Evolutionary conservation across 257 asterid species (phyloP).

Genomic region (Capsicum baccatum): DNA sequence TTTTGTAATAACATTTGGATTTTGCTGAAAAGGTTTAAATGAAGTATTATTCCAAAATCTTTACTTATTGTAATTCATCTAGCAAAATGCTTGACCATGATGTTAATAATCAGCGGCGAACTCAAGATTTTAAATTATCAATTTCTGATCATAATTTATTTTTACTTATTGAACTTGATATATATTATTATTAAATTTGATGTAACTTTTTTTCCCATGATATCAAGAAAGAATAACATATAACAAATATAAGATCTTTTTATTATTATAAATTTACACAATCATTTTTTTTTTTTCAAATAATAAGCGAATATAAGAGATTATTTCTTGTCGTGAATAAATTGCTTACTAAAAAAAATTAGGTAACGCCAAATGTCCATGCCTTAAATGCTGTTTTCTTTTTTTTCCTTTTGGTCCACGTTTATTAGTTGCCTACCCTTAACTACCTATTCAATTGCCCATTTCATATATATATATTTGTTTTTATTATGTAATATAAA

Average conservation of each 20-base stretch:
- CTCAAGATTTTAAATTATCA: no score
- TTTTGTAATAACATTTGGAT: not conserved
- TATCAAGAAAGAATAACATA: not conserved
- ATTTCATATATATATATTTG: not conserved
- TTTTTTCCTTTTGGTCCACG: not conserved
- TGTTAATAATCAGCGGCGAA: no score
- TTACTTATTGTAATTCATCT: no score
- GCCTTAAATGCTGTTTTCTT: not conserved
- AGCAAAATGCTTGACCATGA: no score
- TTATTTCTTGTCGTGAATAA: not conserved
- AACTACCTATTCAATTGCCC: not conserved
- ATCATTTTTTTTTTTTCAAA: not conserved
- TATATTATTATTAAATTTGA: no score
- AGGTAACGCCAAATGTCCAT: not conserved
- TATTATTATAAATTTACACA: not conserved
- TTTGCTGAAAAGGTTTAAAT: not conserved
- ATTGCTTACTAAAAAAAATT: not conserved
- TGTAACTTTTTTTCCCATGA: no score
- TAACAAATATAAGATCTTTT: not conserved
- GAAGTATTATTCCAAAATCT: no score
- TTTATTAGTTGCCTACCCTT: constrained; percentile 18
- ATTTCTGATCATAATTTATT: no score
- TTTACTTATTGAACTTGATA: no score
- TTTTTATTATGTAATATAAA: not conserved
- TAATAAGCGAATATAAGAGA: not conserved